These are phyloP conservation scores for Neurospora hispaniola DNA, from an alignment of 495 filamentous ascomycete species.

Conservation along the genomic window DNA sequence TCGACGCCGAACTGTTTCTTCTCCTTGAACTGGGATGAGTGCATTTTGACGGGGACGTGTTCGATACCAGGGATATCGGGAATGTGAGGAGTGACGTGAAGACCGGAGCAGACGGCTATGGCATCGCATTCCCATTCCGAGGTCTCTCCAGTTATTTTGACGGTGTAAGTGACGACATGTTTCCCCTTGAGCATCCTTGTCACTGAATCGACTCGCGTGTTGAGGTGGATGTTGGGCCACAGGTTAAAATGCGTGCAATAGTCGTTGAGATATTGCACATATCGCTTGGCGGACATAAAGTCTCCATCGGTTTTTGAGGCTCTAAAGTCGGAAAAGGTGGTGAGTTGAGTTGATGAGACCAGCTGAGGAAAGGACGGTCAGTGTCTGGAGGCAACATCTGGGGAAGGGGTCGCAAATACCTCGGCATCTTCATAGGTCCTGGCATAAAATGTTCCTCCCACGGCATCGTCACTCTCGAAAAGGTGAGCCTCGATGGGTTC, in stretches of 20 bases:
- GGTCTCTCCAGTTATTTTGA: constrained; percentile 1
- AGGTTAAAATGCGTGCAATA: constrained; percentile 31
- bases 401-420: constrained; percentile 1
- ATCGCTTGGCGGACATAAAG: constrained; percentile 24
- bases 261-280: constrained; percentile 27
- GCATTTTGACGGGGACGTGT: constrained; percentile 25
- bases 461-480: constrained; percentile 11
- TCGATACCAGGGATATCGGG: constrained; percentile 29
- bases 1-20: constrained; percentile 26
- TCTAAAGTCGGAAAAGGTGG: constrained; percentile 32
- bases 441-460: constrained; percentile 24
- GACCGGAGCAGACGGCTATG: constrained; percentile 33
- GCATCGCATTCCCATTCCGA: constrained; percentile 27
- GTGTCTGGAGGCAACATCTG: background rate
- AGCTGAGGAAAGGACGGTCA: constrained; percentile 16
- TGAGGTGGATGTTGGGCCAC: constrained; percentile 28
- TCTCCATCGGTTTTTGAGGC: constrained; percentile 18
- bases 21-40: constrained; percentile 34
- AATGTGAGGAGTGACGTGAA: constrained; percentile 30
- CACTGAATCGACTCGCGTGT: constrained; percentile 17
- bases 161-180: constrained; percentile 20
- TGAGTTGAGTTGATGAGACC: constrained; percentile 32
- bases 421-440: constrained; percentile 29
- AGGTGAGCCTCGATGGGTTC: constrained; percentile 26
- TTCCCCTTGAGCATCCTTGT: constrained; percentile 9